These are phyloP conservation scores for Fusarium nurragi DNA, from an alignment of 2,329 filamentous ascomycete species.

Conservation along the genomic window DNA sequence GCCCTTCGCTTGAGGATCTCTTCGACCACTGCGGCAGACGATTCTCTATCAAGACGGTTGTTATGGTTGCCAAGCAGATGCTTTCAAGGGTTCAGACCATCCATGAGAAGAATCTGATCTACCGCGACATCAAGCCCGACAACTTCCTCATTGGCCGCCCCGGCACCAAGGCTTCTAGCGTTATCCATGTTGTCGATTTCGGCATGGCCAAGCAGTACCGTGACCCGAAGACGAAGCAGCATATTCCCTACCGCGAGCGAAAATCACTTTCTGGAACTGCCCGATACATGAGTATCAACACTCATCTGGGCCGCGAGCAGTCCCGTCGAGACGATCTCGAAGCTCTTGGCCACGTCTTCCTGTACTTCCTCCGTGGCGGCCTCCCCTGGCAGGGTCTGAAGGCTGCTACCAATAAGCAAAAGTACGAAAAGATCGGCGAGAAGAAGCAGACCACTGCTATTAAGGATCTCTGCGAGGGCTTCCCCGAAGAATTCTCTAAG, in stretches of 20 bases:
- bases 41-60: slow-evolving; percentile 96
- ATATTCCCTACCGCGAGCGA: slow-evolving; percentile 96
- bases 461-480: slow-evolving; percentile 96
- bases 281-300: slow-evolving; percentile 99
- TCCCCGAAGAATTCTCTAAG: slow-evolving; percentile 97
- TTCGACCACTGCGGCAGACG: slow-evolving; percentile 97
- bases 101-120: slow-evolving; percentile 99
- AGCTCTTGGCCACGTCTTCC: slow-evolving; percentile 79
- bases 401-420: slow-evolving; percentile 87
- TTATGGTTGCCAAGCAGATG: slow-evolving; percentile 99
- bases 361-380: slow-evolving; percentile 78
- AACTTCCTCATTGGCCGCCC: slow-evolving; percentile 98
- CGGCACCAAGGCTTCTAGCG: slow-evolving; percentile 92
- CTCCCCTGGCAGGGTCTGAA: slow-evolving; percentile 79
- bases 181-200: slow-evolving; percentile 98
- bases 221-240: slow-evolving; percentile 98
- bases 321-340: slow-evolving; percentile 96
- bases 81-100: slow-evolving; percentile 91
- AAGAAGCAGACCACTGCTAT: slow-evolving; percentile 99
- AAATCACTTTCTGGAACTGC: slow-evolving; percentile 97
- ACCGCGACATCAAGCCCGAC: slow-evolving; percentile 98
- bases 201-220: slow-evolving; percentile 99
- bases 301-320: slow-evolving; percentile 94
- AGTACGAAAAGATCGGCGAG: slow-evolving; percentile 99
- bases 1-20: slow-evolving; percentile 92